Evolutionary conservation across 306 rosid genomes (phyloP).

Genomic region (Glycine latifolia): DNA sequence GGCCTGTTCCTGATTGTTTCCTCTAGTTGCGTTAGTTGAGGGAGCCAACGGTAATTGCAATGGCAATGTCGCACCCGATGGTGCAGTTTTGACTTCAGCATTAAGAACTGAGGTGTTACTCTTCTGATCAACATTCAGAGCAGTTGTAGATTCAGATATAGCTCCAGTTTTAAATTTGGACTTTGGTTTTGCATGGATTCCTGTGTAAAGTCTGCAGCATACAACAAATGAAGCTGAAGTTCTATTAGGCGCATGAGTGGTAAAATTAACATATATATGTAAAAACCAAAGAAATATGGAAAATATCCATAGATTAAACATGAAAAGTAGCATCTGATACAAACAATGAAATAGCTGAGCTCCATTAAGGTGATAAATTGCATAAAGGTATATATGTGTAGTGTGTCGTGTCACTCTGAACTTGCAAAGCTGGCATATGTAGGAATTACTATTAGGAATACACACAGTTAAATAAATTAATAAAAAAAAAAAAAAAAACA

Average conservation of each 20-base stretch:
- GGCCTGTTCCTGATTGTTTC: no score
- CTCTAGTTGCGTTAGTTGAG: no score
- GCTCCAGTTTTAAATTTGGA: no score
- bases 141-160: no score
- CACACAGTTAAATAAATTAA: not conserved
- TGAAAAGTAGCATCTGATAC: not conserved
- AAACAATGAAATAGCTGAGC: not conserved
- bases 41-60: no score
- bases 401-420: not conserved
- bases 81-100: no score
- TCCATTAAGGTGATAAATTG: not conserved
- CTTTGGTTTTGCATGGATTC: conserved; percentile 95
- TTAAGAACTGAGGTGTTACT: no score
- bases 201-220: conserved; percentile 80
- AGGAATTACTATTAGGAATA: not conserved
- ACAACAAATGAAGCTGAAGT: conserved; percentile 8
- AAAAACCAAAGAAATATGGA: not conserved
- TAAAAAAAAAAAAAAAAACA: no score
- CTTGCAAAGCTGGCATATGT: not conserved
- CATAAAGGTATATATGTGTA: not conserved
- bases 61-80: no score
- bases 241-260: not conserved
- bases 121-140: no score
- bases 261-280: not conserved
- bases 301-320: not conserved